Base-by-base conservation (phyloP, 257 asterid genomes). In the Plantago major region DNA sequence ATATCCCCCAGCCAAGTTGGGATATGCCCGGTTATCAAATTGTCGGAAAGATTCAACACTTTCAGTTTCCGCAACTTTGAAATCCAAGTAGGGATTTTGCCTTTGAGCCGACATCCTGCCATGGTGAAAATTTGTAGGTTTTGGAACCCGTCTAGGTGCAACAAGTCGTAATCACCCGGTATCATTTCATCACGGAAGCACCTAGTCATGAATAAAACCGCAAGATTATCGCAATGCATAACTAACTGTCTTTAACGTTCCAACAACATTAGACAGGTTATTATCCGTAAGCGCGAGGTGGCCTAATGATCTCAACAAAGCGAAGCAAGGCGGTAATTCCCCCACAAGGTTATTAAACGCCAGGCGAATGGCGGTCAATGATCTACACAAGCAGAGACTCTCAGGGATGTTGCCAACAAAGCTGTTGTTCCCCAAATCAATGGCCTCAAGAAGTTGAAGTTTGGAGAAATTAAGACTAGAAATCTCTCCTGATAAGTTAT, bases 341-440 rank as follows among this genome's bases (percentile, higher is more conserved):
- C 84, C 82, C 19, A 28, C 46, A 0, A 82, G 60, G 18, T 38
- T 2, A 63, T 82, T 82, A 42, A 52, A 79, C 1, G 88, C 79
- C 0, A 82, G 15, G 2, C 88, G 75, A 56, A 82, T 45, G 0
- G 85, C 85, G 0, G 66, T 65, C 7, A 79, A 12, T 11, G 83
- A 76, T 46, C 66, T 46, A 68, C 81, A 72, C 58, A 67, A 11
- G 72, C 88, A 82, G 10, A 82, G 69, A 55, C 75, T 69, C 0
- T 42, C 53, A 0, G 85, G 81, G 17, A 82, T 76, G 5, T 14
- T 26, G 7, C 88, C 85, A 5, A 45, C 43, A 19, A 82, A 76
- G 68, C 42, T 69, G 55, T 82, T 82, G 75, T 76, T 73, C 18
- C 81, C 81, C 5, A 82, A 63, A 63, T 82, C 88, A 17, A 82